These are phyloP conservation scores for Parathielavia appendiculata DNA, from an alignment of 495 filamentous ascomycete species.

Conservation along the genomic window DNA sequence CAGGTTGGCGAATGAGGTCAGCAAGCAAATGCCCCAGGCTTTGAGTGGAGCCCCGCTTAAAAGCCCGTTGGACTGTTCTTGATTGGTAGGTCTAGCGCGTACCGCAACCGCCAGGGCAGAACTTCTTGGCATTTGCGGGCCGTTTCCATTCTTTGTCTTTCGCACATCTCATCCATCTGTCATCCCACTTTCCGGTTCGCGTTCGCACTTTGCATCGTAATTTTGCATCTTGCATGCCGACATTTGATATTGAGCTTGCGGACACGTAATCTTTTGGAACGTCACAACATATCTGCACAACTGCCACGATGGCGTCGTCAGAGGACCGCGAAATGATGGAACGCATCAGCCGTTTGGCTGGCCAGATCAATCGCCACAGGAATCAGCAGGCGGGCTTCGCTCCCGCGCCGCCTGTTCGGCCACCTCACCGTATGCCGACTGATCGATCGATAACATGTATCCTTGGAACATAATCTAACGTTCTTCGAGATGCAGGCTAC, in stretches of 20 bases:
- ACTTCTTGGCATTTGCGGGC: background rate
- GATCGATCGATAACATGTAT: background rate
- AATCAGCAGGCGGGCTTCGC: conserved; percentile 48
- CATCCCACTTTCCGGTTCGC: background rate
- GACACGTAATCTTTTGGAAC: background rate
- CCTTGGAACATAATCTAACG: conserved; percentile 20
- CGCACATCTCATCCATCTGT: background rate
- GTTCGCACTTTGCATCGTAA: background rate
- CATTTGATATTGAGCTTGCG: background rate
- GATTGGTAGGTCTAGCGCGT: conserved; percentile 7
- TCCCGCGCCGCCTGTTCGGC: conserved; percentile 11
- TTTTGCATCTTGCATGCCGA: background rate
- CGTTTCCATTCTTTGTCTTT: background rate
- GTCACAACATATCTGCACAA: conserved; percentile 1
- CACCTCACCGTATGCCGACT: conserved; percentile 26
- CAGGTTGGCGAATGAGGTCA: conserved; percentile 2
- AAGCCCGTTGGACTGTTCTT: background rate
- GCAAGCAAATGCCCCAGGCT: background rate
- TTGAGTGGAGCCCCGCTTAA: background rate
- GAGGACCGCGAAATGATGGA: conserved; percentile 68
- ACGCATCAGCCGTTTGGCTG: conserved; percentile 69
- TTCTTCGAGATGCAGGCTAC: conserved; percentile 23
- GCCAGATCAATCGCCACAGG: conserved; percentile 81
- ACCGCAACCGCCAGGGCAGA: background rate
- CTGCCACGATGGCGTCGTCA: conserved; percentile 53